These are phyloP conservation scores for Cercospora brassicicola DNA, from an alignment of 2,329 filamentous ascomycete genomes.

Conservation along the genomic window DNA sequence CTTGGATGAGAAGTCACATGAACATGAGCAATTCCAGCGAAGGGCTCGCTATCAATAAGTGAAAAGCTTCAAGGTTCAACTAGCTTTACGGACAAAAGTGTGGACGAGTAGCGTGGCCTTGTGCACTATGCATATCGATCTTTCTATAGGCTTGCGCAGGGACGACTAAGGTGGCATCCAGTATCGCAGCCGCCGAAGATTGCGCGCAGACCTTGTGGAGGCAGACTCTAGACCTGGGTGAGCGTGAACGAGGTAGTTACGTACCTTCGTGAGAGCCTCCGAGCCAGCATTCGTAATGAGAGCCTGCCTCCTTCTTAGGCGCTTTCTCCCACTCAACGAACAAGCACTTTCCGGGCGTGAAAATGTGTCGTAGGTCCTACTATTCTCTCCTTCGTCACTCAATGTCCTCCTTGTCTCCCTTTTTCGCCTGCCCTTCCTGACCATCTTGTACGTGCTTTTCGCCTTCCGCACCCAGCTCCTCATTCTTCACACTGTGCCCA, in stretches of 20 bases:
- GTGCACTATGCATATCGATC: neutral
- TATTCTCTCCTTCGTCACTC: neutral
- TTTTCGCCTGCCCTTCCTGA: neutral
- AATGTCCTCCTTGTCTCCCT: neutral
- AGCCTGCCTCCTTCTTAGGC: neutral
- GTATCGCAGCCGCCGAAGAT: neutral
- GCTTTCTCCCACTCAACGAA: neutral
- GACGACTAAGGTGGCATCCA: neutral
- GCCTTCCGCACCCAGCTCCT: neutral
- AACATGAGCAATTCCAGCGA: neutral
- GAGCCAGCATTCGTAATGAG: neutral
- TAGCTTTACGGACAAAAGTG: neutral
- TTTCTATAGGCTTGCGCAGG: neutral
- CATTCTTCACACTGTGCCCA: neutral
- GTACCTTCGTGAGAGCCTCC: neutral
- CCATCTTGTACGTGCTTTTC: neutral
- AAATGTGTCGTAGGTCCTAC: neutral
- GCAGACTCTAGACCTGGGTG: neutral
- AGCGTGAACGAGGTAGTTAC: neutral
- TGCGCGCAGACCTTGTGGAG: neutral
- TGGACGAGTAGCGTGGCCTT: neutral
- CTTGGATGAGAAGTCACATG: neutral
- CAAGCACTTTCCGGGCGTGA: neutral
- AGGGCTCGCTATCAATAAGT: neutral
- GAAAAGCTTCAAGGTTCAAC: neutral